Conservation (phyloP, 2,329 filamentous ascomycete genomes). For the Penicillium nordicum region DNA sequence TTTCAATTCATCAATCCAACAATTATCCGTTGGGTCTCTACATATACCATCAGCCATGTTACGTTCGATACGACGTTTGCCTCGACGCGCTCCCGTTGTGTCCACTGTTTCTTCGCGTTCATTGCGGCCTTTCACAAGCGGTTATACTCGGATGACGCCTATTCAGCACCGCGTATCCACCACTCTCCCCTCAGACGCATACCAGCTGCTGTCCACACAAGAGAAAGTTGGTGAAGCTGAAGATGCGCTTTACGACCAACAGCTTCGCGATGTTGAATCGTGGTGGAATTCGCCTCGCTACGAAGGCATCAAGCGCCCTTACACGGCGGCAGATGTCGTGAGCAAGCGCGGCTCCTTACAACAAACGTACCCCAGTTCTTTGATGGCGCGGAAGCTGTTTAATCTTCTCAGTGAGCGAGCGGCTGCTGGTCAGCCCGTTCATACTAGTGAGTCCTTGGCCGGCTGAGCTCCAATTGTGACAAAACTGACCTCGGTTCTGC, state of each 20-base stretch:
- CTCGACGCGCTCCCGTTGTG: slow-evolving; percentile 30
- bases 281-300: slow-evolving; percentile 90
- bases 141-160: slow-evolving; percentile 52
- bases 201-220: slow-evolving; percentile 76
- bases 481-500: slow-evolving; percentile 11
- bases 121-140: slow-evolving; percentile 37
- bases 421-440: slow-evolving; percentile 78
- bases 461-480: not conserved
- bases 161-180: slow-evolving; percentile 62
- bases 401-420: slow-evolving; percentile 76
- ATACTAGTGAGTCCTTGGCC: slow-evolving; percentile 66
- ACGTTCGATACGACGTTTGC: slow-evolving; percentile 36
- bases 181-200: slow-evolving; percentile 67
- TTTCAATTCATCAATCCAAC: not conserved
- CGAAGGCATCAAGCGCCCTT: slow-evolving; percentile 85
- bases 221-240: slow-evolving; percentile 77
- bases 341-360: slow-evolving; percentile 86
- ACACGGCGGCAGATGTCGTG: slow-evolving; percentile 85
- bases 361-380: slow-evolving; percentile 83
- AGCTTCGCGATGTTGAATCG: slow-evolving; percentile 77
- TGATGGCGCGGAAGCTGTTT: slow-evolving; percentile 95
- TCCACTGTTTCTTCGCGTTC: slow-evolving; percentile 24
- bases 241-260: slow-evolving; percentile 78
- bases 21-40: not conserved
- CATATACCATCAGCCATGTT: slow-evolving; percentile 27